phyloP scores from a whole-genome alignment of 1,139 yeast genomes.

The Scheffersomyces quercinus region DNA sequence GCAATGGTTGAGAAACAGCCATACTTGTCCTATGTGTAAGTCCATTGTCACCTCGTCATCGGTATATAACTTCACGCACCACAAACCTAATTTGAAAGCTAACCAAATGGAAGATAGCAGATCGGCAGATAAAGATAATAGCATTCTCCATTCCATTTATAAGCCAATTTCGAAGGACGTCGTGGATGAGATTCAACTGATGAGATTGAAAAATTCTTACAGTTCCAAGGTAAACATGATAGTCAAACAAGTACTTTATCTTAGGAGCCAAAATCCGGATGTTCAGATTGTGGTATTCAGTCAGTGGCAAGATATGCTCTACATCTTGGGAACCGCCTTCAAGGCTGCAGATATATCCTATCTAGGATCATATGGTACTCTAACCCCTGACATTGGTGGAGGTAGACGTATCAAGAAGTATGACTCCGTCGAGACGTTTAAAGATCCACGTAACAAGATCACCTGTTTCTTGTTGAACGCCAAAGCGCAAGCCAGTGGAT shows the following conservation, averaged over 20 bases:
- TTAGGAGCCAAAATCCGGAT: constrained; percentile 56
- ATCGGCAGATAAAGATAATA: constrained; percentile 12
- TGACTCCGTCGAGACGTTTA: constrained; percentile 62
- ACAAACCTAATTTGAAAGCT: constrained; percentile 49
- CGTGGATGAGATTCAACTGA: constrained; percentile 46
- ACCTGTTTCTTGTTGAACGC: constrained; percentile 87
- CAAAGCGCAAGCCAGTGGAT: constrained; percentile 83
- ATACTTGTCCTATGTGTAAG: constrained; percentile 81
- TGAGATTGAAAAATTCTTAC: constrained; percentile 50
- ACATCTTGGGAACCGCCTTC: constrained; percentile 68
- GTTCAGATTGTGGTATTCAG: constrained; percentile 85
- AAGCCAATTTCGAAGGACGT: constrained; percentile 43
- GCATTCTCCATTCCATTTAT: constrained; percentile 47
- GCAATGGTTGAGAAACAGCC: constrained; percentile 62
- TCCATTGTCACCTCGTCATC: constrained; percentile 41
- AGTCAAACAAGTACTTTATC: constrained; percentile 66
- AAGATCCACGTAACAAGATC: constrained; percentile 54
- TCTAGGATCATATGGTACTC: constrained; percentile 43
- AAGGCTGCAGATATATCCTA: constrained; percentile 55
- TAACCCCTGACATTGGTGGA: constrained; percentile 33
- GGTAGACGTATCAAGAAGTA: constrained; percentile 30
- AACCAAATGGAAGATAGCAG: constrained; percentile 33
- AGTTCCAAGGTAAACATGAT: constrained; percentile 88
- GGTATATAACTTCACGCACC: constrained; percentile 60
- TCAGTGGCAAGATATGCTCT: constrained; percentile 80